Conservation (phyloP, 2,329 filamentous ascomycete genomes). For the Escovopsis sp. region DNA sequence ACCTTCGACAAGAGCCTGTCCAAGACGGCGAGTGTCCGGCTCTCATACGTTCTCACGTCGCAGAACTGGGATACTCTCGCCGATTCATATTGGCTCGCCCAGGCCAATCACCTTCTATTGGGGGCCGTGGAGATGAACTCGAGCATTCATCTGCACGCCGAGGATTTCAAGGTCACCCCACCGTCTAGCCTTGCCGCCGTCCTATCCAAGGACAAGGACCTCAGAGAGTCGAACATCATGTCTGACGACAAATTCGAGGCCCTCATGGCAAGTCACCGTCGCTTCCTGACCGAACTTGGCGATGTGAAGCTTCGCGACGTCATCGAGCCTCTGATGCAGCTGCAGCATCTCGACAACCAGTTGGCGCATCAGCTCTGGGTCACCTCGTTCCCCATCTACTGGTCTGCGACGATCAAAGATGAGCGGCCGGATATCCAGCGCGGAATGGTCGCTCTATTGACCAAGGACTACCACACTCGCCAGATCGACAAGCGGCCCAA, state of each 20-base stretch:
- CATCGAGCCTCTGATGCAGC: slow-evolving; percentile 75
- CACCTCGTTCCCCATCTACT: slow-evolving; percentile 79
- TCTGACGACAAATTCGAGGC: slow-evolving; percentile 69
- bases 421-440: slow-evolving; percentile 84
- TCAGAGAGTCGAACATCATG: slow-evolving; percentile 49
- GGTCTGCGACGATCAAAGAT: slow-evolving; percentile 76
- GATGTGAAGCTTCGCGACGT: slow-evolving; percentile 82
- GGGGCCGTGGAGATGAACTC: slow-evolving; percentile 78
- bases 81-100: slow-evolving; percentile 93
- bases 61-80: slow-evolving; percentile 96
- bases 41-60: slow-evolving; percentile 76
- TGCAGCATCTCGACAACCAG: slow-evolving; percentile 76
- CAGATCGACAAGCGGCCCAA: slow-evolving; percentile 94
- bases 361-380: slow-evolving; percentile 86
- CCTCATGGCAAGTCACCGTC: slow-evolving; percentile 62
- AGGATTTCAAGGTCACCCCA: slow-evolving; percentile 70
- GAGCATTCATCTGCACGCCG: slow-evolving; percentile 61
- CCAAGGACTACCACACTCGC: slow-evolving; percentile 87
- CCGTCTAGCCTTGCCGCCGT: slow-evolving; percentile 58
- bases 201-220: slow-evolving; percentile 65
- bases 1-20: slow-evolving; percentile 94
- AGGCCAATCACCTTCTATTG: slow-evolving; percentile 85
- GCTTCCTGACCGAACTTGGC: slow-evolving; percentile 71
- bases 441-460: slow-evolving; percentile 76
- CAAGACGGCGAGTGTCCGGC: slow-evolving; percentile 75